A percentile compares a stretch with the other conserved stretches of the same genome.
Evolutionary conservation across 192 early-diverging fungal species (phyloP).

Genomic region (Diversispora eburnea): DNA sequence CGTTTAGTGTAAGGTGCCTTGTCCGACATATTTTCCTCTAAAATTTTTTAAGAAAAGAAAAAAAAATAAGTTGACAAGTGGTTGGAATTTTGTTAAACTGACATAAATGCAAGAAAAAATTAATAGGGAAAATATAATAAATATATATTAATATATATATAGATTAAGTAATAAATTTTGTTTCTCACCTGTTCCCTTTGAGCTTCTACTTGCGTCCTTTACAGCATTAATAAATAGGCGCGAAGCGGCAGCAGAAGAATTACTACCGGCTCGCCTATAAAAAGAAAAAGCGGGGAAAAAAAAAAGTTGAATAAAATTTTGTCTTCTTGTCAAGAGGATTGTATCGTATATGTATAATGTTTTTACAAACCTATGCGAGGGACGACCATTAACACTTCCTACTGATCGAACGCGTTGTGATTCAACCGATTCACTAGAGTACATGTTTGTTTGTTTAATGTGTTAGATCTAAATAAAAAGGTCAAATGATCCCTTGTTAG

Average conservation of each 20-base stretch:
- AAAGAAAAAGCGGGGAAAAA: not conserved
- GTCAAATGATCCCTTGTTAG: not conserved
- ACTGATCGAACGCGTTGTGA: slow-evolving; percentile 20
- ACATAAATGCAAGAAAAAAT: not conserved
- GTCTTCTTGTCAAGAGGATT: too few species aligned
- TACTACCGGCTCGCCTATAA: not conserved
- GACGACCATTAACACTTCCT: slow-evolving; percentile 11
- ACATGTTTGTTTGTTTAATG: not conserved
- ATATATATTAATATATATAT: not conserved
- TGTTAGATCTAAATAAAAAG: not conserved
- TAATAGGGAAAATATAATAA: not conserved
- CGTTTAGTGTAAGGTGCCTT: slow-evolving; percentile 14
- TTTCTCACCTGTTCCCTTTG: not conserved
- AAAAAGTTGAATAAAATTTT: not conserved
- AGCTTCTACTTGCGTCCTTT: slow-evolving; percentile 27
- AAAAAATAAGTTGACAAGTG: not conserved
- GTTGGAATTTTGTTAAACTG: not conserved
- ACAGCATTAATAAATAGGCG: slow-evolving; percentile 28
- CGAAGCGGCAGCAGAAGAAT: not conserved
- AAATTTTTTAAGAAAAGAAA: not conserved
- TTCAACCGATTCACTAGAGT: slow-evolving; percentile 12
- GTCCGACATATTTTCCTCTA: slow-evolving; percentile 10
- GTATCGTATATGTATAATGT: not conserved
- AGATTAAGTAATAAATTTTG: not conserved
- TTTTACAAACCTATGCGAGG: slow-evolving; percentile 17